phyloP scores from a whole-genome alignment of 495 filamentous ascomycete genomes.

The Neurospora sp. region DNA sequence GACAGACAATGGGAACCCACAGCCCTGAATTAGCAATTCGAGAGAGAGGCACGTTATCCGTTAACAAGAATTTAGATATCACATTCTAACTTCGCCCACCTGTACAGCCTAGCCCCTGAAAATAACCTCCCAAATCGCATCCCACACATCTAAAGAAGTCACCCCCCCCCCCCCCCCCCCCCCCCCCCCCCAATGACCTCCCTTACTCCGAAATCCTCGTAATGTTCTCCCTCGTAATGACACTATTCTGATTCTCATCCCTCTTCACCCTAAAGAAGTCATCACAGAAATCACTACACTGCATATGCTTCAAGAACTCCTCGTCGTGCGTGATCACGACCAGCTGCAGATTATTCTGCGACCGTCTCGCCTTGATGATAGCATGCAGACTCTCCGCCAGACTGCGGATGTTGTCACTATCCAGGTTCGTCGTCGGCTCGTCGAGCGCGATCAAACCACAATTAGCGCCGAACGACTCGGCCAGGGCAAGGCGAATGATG shows the following conservation, averaged over 20 bases:
- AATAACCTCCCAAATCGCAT: not conserved
- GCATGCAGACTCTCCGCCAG: constrained; percentile 75
- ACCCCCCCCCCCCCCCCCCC: too few species aligned
- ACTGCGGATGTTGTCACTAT: constrained; percentile 84
- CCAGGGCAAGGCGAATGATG: constrained; percentile 92
- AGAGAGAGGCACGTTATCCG: not conserved
- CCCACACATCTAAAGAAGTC: too few species aligned
- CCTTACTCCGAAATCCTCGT: constrained; percentile 37
- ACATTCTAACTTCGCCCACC: not conserved
- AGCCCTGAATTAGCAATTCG: not conserved
- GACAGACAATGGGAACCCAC: not conserved
- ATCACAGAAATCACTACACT: constrained; percentile 88
- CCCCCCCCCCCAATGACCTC: not conserved
- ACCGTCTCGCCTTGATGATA: constrained; percentile 75
- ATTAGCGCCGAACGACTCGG: constrained; percentile 93
- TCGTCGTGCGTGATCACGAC: constrained; percentile 99
- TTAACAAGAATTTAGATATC: not conserved
- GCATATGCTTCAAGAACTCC: constrained; percentile 88
- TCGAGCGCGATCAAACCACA: constrained; percentile 96
- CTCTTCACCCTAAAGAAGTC: constrained; percentile 78
- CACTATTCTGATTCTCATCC: constrained; percentile 77
- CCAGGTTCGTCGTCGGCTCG: constrained; percentile 96
- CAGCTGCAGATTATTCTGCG: constrained; percentile 91
- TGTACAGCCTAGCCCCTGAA: not conserved
- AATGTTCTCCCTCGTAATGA: constrained; percentile 65